Conservation (phyloP, 2,329 filamentous ascomycete species). For the Fusarium sp. region DNA sequence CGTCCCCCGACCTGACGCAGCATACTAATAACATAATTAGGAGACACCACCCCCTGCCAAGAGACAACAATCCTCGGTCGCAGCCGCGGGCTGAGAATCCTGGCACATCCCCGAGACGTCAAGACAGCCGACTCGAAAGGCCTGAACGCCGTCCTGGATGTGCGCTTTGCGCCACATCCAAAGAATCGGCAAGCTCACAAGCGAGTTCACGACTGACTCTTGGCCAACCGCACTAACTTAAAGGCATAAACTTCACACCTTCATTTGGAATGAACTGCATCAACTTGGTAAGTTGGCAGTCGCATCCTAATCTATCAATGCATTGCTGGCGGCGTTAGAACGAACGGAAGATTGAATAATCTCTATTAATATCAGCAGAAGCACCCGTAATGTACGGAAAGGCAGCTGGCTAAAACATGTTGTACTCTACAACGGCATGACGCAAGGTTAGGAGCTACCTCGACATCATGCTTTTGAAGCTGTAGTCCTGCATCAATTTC, state of each 20-base stretch:
- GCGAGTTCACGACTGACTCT: conserved; percentile 23
- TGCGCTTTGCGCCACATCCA: conserved; percentile 20
- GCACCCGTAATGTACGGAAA: conserved; percentile 19
- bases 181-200: conserved; percentile 34
- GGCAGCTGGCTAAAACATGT: conserved; percentile 10
- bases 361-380: conserved; percentile 40
- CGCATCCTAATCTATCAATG: conserved; percentile 20
- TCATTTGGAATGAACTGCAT: conserved; percentile 30
- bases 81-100: conserved; percentile 54
- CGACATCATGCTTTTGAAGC: conserved; percentile 4
- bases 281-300: conserved; percentile 36
- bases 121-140: conserved; percentile 25
- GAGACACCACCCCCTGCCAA: conserved; percentile 57
- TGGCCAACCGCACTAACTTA: conserved; percentile 32
- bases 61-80: conserved; percentile 57
- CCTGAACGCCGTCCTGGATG: conserved; percentile 9
- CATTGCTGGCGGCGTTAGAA: conserved; percentile 32
- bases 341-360: conserved; percentile 40
- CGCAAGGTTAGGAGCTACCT: conserved; percentile 9
- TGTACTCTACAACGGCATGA: conserved; percentile 3
- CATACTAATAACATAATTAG: conserved; percentile 50
- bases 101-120: not conserved
- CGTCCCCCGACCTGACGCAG: conserved; percentile 12
- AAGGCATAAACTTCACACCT: conserved; percentile 23
- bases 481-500: conserved; percentile 26